These are phyloP conservation scores for Centaurea solstitialis DNA, from an alignment of 129 eudicot genomes.

Conservation along the genomic window DNA sequence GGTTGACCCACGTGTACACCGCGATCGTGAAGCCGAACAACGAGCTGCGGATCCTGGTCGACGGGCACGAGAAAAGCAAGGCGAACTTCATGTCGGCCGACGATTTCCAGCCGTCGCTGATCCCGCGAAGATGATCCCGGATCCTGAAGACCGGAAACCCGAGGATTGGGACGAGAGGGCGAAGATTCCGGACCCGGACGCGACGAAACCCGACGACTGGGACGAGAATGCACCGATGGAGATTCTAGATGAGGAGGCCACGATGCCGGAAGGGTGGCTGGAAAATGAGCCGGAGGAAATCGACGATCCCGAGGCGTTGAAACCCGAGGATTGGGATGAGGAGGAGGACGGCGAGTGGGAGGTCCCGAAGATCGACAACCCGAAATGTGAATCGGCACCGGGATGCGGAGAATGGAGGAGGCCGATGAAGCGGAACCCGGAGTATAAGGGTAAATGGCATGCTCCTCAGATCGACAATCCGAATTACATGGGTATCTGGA, in stretches of 20 bases:
- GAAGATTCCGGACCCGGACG: constrained; percentile 71
- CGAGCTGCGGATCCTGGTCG: constrained; percentile 57
- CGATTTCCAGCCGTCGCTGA: constrained; percentile 70
- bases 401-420: constrained; percentile 88
- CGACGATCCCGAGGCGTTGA: constrained; percentile 75
- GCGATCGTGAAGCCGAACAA: constrained; percentile 69
- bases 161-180: constrained; percentile 82
- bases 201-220: constrained; percentile 78
- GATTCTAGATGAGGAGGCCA: constrained; percentile 68
- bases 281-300: constrained; percentile 81
- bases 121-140: constrained; percentile 67
- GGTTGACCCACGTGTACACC: constrained; percentile 68
- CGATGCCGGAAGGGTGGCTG: constrained; percentile 76
- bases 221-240: constrained; percentile 89
- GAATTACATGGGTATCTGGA: constrained; percentile 78
- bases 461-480: constrained; percentile 79
- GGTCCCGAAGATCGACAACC: constrained; percentile 75
- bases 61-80: constrained; percentile 76
- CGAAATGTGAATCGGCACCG: constrained; percentile 67
- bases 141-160: constrained; percentile 81
- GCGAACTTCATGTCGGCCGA: constrained; percentile 58
- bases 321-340: constrained; percentile 83
- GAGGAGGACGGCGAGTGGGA: constrained; percentile 92
- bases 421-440: constrained; percentile 73
- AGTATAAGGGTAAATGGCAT: constrained; percentile 80